Evolutionary conservation across 495 filamentous ascomycete genomes (phyloP), one percentile per base, ranked within the genome.

Genomic region (Penicillium longicatenatum): DNA sequence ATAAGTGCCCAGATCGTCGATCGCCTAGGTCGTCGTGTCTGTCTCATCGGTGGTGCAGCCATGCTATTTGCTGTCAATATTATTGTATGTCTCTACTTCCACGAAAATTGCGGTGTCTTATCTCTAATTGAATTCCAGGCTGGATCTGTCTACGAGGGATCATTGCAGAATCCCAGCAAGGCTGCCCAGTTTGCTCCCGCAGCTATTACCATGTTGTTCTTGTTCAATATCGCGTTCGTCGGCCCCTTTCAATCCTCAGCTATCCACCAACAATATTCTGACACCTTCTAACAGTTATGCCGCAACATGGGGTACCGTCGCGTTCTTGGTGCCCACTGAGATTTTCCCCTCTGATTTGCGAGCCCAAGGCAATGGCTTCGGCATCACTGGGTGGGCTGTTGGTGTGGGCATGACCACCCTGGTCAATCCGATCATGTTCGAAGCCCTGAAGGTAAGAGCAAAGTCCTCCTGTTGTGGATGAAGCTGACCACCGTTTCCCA

Each of bases 341-440:
- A 82, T 84, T 22, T 83, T 79, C 58, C 77, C 79, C 3, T 72
- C 72, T n/a, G 78, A 81, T 29, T 65, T 84, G 35, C 74, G 80
- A 44, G 79, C 80, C 17, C 77, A 84, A 58, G 82, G 81, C 2
- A 82, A 84, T 64, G 79, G 80, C 2, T 84, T 83, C 59, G 78
- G 79, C 0, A 81, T 85, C 22, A 82, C 79, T 17, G 82, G 80
- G 2, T 84, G 81, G 81, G 82, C 82, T 6, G 78, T 84, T 61
- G 82, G 81, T 31, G 80, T 81, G 16, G 80, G 81, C 16, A 76
- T 79, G 71, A 80, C 82, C 24, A 78, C 76, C 17, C 67, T 81
- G 39, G 75, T 83, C 54, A 81, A 81, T 53, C 80, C 79, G 6
- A 79, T 82, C 59, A 75, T 81, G 64, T 79, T 82, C 52, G 67